phyloP scores from a whole-genome alignment of 2,329 filamentous ascomycete species.

The Colletotrichum sp. region DNA sequence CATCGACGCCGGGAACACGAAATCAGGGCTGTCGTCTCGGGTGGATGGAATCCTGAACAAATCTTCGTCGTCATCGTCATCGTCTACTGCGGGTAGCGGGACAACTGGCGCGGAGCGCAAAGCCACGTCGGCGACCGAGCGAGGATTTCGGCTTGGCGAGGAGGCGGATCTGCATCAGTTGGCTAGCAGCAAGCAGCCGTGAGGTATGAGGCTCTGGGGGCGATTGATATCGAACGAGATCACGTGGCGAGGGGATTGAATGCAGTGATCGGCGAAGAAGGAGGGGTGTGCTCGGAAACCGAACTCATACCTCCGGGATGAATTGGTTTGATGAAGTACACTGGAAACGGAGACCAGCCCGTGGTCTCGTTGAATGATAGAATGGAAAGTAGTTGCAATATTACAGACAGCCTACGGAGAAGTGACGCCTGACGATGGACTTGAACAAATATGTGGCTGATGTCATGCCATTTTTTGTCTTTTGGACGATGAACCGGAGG shows the following conservation, averaged over 20 bases:
- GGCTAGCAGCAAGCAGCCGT: constrained; percentile 16
- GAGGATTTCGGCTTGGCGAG: constrained; percentile 6
- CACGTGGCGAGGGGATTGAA: fast-evolving
- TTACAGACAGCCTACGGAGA: fast-evolving
- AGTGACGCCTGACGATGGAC: neutral
- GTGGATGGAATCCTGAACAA: constrained; percentile 13
- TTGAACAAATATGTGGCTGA: neutral
- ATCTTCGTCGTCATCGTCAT: neutral
- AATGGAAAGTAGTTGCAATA: neutral
- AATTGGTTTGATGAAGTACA: neutral
- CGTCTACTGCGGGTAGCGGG: neutral
- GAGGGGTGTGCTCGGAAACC: neutral
- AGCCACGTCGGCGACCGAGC: neutral
- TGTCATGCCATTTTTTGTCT: neutral
- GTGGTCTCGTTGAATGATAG: neutral
- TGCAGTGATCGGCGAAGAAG: neutral
- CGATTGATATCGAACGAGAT: fast-evolving
- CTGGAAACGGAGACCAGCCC: fast-evolving
- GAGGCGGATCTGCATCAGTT: constrained; percentile 1
- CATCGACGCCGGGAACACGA: neutral
- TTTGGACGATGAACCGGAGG: neutral
- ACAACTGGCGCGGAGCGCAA: neutral
- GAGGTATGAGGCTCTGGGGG: neutral
- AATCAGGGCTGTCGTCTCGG: neutral
- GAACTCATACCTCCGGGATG: neutral